Conservation (phyloP, 768 basidiomycete species). For the Jaapia argillacea region DNA sequence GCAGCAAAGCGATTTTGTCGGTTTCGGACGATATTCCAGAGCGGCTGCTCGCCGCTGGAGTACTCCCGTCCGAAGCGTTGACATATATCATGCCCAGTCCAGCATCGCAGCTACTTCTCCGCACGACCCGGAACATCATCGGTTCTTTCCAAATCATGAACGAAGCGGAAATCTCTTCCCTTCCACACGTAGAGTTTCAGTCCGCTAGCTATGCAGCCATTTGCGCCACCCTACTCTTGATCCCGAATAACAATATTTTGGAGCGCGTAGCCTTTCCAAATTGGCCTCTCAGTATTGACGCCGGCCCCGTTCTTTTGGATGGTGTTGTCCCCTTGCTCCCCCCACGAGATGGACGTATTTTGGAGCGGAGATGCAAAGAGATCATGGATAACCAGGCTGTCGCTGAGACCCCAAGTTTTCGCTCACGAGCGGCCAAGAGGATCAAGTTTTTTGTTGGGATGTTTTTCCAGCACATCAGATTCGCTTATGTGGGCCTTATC, state of each 20-base stretch:
- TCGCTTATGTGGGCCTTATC: conserved; percentile 13
- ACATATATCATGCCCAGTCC: background rate
- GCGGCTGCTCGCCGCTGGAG: conserved; percentile 8
- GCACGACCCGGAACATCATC: conserved; percentile 12
- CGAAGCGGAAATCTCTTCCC: background rate
- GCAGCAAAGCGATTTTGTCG: conserved; percentile 8
- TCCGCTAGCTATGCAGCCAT: conserved; percentile 13
- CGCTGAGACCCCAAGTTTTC: background rate
- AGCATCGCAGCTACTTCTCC: conserved; percentile 6
- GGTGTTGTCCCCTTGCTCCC: conserved; percentile 8
- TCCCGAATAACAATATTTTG: conserved; percentile 5
- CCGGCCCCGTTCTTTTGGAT: conserved; percentile 12
- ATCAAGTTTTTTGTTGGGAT: conserved; percentile 16
- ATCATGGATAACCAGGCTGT: conserved; percentile 8
- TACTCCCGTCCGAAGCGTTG: background rate
- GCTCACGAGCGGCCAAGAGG: background rate
- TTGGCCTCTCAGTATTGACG: conserved; percentile 13
- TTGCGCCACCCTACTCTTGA: conserved; percentile 9
- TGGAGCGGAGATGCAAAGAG: conserved; percentile 3
- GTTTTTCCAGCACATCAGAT: conserved; percentile 10
- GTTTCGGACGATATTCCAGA: conserved; percentile 4
- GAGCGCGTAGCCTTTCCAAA: conserved; percentile 3
- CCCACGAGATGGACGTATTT: background rate
- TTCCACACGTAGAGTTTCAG: background rate
- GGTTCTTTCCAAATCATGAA: background rate